These are phyloP conservation scores for Acanthamoeba healyi DNA, from an alignment of 208 protist species.

Conservation along the genomic window DNA sequence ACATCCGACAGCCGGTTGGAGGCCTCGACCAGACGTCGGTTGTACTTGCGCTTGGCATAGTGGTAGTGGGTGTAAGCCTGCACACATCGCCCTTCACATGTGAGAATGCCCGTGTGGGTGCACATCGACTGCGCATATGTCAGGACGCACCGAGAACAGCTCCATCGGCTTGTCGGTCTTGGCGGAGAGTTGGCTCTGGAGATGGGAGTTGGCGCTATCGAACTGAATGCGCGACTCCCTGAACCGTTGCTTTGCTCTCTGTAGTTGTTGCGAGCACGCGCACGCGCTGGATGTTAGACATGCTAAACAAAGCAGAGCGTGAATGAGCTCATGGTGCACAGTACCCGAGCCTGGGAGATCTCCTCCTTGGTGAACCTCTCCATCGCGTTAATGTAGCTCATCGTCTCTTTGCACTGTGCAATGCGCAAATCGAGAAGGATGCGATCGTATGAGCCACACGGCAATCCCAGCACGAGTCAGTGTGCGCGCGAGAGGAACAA, in stretches of 20 bases:
- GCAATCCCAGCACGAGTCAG: too few species aligned
- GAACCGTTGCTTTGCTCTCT: conserved; percentile 40
- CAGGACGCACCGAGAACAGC: neutral
- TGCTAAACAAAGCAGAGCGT: neutral
- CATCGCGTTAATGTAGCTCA: neutral
- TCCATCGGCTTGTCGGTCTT: conserved; percentile 57
- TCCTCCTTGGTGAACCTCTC: conserved; percentile 20
- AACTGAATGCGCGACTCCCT: conserved; percentile 56
- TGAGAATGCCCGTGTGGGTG: neutral
- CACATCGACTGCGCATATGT: neutral
- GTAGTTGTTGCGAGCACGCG: neutral
- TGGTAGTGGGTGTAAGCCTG: conserved; percentile 67
- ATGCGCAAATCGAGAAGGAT: too few species aligned
- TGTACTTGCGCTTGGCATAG: conserved; percentile 64
- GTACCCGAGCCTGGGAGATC: neutral
- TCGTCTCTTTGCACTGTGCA: neutral
- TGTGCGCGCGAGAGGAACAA: too few species aligned
- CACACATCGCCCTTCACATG: neutral
- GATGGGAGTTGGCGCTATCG: neutral
- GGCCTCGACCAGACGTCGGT: conserved; percentile 29
- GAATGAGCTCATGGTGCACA: too few species aligned
- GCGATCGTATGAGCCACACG: too few species aligned
- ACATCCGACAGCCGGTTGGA: conserved; percentile 42
- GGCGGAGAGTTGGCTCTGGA: conserved; percentile 32
- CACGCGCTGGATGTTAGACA: neutral